phyloP scores from a whole-genome alignment of 2,329 filamentous ascomycete genomes.

The Fusarium bulbicola region DNA sequence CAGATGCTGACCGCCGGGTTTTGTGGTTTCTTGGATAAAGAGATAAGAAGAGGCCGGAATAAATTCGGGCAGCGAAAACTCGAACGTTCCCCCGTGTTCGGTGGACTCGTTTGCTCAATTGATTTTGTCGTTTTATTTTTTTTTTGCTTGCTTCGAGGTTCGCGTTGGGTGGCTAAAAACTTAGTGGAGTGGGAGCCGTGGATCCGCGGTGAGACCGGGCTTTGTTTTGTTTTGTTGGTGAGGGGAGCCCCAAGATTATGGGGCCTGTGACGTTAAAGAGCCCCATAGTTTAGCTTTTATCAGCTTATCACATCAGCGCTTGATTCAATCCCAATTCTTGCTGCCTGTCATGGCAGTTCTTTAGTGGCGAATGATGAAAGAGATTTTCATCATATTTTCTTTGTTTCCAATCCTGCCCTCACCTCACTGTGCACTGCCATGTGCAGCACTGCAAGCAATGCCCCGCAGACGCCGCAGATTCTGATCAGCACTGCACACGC shows the following conservation, averaged over 20 bases:
- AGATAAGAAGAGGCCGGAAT: conserved; percentile 16
- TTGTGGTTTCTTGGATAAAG: conserved; percentile 9
- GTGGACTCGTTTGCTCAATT: conserved; percentile 5
- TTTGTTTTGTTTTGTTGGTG: conserved; percentile 1
- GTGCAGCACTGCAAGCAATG: background rate
- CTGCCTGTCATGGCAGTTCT: conserved; percentile 9
- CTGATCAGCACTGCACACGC: conserved; percentile 1
- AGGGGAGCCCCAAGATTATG: conserved; percentile 15
- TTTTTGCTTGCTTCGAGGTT: background rate
- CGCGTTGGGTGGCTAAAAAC: conserved; percentile 17
- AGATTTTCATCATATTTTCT: conserved; percentile 1
- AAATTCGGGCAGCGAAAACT: conserved; percentile 29
- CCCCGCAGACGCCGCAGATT: background rate
- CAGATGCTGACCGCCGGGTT: conserved; percentile 31
- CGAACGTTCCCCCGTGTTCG: conserved; percentile 30
- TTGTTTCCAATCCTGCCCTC: background rate
- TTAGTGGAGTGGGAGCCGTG: conserved; percentile 4
- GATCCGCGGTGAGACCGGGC: conserved; percentile 4
- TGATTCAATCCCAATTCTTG: conserved; percentile 23
- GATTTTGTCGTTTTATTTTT: background rate
- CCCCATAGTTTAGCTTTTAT: conserved; percentile 22
- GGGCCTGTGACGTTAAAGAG: conserved; percentile 19
- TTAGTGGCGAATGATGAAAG: conserved; percentile 24
- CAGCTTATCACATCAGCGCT: conserved; percentile 15
- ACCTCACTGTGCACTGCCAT: background rate